These are phyloP conservation scores for Ottelia alismoides DNA, from an alignment of 106 monocot species.

Conservation along the genomic window DNA sequence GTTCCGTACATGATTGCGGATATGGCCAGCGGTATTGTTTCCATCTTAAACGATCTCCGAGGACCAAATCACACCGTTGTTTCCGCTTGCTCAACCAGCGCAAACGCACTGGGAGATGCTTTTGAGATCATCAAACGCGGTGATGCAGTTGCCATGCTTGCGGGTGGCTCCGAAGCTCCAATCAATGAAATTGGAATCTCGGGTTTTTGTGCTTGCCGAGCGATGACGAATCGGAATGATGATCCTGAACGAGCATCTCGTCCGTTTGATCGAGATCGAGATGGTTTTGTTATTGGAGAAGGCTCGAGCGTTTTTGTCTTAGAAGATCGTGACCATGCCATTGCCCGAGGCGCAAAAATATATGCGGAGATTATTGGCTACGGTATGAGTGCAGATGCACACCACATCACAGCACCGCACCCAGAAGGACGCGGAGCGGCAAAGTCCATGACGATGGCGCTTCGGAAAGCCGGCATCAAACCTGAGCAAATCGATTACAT, in stretches of 20 bases:
- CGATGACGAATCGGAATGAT: slow-evolving; percentile 1
- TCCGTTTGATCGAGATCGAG: slow-evolving; percentile 5
- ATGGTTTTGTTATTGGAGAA: slow-evolving; percentile 10
- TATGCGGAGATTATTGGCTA: slow-evolving; percentile 46
- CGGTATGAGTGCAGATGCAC: slow-evolving; percentile 40
- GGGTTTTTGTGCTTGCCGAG: slow-evolving; percentile 1
- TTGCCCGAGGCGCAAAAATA: slow-evolving; percentile 27
- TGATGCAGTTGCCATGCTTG: slow-evolving; percentile 37
- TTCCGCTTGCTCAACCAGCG: slow-evolving; percentile 34
- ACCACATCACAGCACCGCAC: slow-evolving; percentile 47
- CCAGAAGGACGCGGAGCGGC: slow-evolving; percentile 42
- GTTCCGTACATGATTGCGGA: slow-evolving; percentile 35
- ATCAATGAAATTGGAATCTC: slow-evolving; percentile 23
- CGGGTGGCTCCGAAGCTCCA: slow-evolving; percentile 33
- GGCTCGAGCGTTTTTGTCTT: slow-evolving; percentile 5
- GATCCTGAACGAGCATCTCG: slow-evolving; percentile 5
- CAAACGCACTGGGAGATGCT: slow-evolving; percentile 35
- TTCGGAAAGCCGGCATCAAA: slow-evolving; percentile 29
- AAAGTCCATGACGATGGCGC: slow-evolving; percentile 25
- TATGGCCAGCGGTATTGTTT: slow-evolving; percentile 31
- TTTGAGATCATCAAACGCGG: slow-evolving; percentile 35
- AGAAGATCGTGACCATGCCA: slow-evolving; percentile 52
- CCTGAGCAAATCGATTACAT: slow-evolving; percentile 41
- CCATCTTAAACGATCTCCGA: slow-evolving; percentile 21
- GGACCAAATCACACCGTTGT: slow-evolving; percentile 39